These are phyloP conservation scores for Phyllosticta ampelicida DNA, from an alignment of 2,329 filamentous ascomycete genomes.

Conservation along the genomic window DNA sequence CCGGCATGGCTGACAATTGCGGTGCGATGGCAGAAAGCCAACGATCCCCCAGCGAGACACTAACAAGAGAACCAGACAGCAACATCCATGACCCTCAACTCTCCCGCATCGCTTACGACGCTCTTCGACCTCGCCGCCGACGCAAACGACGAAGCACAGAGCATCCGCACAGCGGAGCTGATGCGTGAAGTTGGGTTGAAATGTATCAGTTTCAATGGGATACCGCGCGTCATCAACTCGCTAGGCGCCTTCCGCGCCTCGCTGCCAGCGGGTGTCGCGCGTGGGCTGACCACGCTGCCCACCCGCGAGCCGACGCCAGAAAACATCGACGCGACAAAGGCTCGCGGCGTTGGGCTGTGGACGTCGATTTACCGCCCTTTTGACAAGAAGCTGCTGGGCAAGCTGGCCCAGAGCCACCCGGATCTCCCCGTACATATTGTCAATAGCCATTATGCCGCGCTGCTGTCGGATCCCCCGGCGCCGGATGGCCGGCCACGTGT, in stretches of 20 bases:
- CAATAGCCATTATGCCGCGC: conserved; percentile 58
- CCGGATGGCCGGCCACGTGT: conserved; percentile 38
- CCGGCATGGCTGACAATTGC: conserved; percentile 58
- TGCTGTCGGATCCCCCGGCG: conserved; percentile 51
- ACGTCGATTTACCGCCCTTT: conserved; percentile 67
- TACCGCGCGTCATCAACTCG: conserved; percentile 74
- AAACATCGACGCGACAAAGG: conserved; percentile 45
- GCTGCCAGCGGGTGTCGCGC: conserved; percentile 47
- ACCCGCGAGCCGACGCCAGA: conserved; percentile 37
- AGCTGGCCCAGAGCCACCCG: conserved; percentile 65
- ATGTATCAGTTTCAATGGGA: conserved; percentile 68
- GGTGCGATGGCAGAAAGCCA: conserved; percentile 27
- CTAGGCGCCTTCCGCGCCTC: conserved; percentile 58
- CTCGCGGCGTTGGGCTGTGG: conserved; percentile 59
- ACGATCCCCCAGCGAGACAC: neutral
- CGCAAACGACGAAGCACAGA: conserved; percentile 15
- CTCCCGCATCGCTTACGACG: conserved; percentile 59
- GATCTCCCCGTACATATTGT: conserved; percentile 75
- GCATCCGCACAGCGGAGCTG: conserved; percentile 51
- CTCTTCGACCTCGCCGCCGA: conserved; percentile 43
- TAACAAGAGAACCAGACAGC: conserved; percentile 46
- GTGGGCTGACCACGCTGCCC: conserved; percentile 44
- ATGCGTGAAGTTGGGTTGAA: conserved; percentile 68
- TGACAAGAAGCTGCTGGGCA: conserved; percentile 57
- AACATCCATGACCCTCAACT: conserved; percentile 78